Evolutionary conservation across 805 yeast genomes (phyloP).

Genomic region (Candida vartiovaarae): DNA sequence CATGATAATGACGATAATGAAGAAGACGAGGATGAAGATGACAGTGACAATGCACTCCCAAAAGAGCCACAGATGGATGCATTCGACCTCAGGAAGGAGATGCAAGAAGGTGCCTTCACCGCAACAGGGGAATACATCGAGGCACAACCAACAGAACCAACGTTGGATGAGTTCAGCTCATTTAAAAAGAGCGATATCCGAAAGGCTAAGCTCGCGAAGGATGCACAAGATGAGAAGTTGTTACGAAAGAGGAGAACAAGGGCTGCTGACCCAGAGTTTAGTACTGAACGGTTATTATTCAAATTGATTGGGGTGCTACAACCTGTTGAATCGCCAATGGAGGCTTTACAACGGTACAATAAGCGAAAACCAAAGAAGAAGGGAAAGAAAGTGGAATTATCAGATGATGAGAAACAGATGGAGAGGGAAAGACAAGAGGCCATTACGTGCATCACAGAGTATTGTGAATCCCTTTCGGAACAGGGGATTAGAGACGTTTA

Average conservation of each 20-base stretch:
- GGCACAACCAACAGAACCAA: constrained; percentile 22
- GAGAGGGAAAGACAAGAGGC: constrained; percentile 19
- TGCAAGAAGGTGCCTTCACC: constrained; percentile 54
- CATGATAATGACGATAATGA: constrained; percentile 5
- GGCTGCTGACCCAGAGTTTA: constrained; percentile 2
- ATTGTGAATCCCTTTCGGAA: constrained; percentile 37
- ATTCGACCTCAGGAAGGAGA: constrained; percentile 52
- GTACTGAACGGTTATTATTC: constrained; percentile 21
- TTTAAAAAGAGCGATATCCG: constrained; percentile 29
- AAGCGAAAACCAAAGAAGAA: constrained; percentile 11
- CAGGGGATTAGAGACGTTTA: constrained; percentile 40
- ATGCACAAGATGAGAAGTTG: constrained; percentile 19
- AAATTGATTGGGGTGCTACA: constrained; percentile 39
- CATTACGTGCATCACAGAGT: constrained; percentile 39
- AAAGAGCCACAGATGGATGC: constrained; percentile 46
- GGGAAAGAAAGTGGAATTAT: constrained; percentile 9
- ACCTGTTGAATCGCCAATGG: constrained; percentile 55
- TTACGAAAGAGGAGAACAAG: constrained; percentile 15
- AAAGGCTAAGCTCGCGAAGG: constrained; percentile 29
- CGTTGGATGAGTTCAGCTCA: constrained; percentile 31
- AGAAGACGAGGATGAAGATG: constrained; percentile 16
- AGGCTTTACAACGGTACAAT: constrained; percentile 40
- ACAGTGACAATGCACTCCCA: constrained; percentile 13
- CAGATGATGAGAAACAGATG: constrained; percentile 11
- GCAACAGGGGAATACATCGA: constrained; percentile 50